phyloP scores from a whole-genome alignment of 495 filamentous ascomycete genomes.

The Filosporella fistucella region DNA sequence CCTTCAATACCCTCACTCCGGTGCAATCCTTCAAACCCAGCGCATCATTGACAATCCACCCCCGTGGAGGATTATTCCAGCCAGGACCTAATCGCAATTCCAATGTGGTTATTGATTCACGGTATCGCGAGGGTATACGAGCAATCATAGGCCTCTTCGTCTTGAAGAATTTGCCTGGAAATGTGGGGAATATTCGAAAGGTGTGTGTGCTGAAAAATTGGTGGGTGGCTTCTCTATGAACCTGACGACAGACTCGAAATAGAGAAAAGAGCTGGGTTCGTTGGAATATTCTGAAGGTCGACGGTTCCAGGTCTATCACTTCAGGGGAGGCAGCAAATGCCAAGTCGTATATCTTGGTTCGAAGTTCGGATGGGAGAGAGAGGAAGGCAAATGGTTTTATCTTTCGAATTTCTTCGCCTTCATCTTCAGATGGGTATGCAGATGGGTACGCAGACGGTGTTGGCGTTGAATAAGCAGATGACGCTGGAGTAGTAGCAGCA shows the following conservation, averaged over 20 bases:
- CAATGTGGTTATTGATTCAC: constrained; percentile 58
- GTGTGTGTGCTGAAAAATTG: constrained; percentile 72
- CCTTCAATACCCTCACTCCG: constrained; percentile 56
- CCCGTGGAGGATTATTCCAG: constrained; percentile 68
- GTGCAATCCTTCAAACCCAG: constrained; percentile 63
- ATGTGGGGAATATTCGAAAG: constrained; percentile 72
- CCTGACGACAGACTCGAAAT: constrained; percentile 52
- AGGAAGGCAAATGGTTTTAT: constrained; percentile 62
- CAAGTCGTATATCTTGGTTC: constrained; percentile 62
- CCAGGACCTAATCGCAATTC: constrained; percentile 79
- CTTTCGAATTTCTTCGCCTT: constrained; percentile 24
- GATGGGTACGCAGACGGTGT: constrained; percentile 36
- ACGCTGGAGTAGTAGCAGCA: constrained; percentile 26
- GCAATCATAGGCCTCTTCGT: constrained; percentile 60
- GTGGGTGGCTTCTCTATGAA: constrained; percentile 68
- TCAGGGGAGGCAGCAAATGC: constrained; percentile 49
- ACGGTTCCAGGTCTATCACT: constrained; percentile 67
- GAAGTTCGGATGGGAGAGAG: constrained; percentile 72
- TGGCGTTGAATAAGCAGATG: constrained; percentile 27
- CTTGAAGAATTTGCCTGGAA: constrained; percentile 62
- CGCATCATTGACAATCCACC: constrained; percentile 63
- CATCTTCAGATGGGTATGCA: constrained; percentile 39
- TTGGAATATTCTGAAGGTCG: constrained; percentile 55
- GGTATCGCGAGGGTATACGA: constrained; percentile 62
- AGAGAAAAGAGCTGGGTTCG: constrained; percentile 35